These are phyloP conservation scores for Hymenotorrendiella dingleyae DNA, from an alignment of 2,329 filamentous ascomycete genomes.

Conservation along the genomic window DNA sequence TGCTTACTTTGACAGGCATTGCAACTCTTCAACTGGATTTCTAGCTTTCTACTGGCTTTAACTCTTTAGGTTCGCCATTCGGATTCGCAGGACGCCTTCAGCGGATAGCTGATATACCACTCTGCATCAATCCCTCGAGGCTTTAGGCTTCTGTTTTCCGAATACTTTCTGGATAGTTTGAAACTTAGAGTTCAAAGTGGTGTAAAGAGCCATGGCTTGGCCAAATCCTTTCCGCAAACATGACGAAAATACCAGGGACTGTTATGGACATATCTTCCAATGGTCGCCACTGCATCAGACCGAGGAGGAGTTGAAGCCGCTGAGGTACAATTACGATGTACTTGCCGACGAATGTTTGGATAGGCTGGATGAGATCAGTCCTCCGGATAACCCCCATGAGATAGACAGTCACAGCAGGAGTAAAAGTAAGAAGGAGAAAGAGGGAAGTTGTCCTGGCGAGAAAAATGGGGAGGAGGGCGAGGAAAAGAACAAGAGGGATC, in stretches of 20 bases:
- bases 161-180: too few species aligned
- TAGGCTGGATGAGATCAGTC: slow-evolving; percentile 55
- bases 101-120: too few species aligned
- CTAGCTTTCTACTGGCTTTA: too few species aligned
- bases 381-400: slow-evolving; percentile 28
- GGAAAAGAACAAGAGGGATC: slow-evolving; percentile 39
- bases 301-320: slow-evolving; percentile 49
- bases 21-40: too few species aligned
- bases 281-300: slow-evolving; percentile 61
- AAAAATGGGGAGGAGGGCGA: slow-evolving; percentile 24
- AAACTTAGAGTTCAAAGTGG: too few species aligned
- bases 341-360: slow-evolving; percentile 62
- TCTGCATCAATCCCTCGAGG: too few species aligned
- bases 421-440: not conserved
- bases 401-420: slow-evolving; percentile 24
- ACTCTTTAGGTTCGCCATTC: too few species aligned
- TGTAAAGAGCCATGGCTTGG: too few species aligned
- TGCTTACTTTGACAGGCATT: too few species aligned
- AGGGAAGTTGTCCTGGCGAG: slow-evolving; percentile 30
- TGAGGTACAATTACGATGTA: slow-evolving; percentile 63
- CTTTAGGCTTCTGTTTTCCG: too few species aligned
- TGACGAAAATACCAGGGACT: slow-evolving; percentile 5
- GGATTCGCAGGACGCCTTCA: too few species aligned
- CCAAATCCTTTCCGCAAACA: slow-evolving; percentile 1
- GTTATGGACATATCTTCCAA: slow-evolving; percentile 64